These are phyloP conservation scores for Myriosclerotinia curreyana DNA, from an alignment of 2,329 filamentous ascomycete species.

Conservation along the genomic window DNA sequence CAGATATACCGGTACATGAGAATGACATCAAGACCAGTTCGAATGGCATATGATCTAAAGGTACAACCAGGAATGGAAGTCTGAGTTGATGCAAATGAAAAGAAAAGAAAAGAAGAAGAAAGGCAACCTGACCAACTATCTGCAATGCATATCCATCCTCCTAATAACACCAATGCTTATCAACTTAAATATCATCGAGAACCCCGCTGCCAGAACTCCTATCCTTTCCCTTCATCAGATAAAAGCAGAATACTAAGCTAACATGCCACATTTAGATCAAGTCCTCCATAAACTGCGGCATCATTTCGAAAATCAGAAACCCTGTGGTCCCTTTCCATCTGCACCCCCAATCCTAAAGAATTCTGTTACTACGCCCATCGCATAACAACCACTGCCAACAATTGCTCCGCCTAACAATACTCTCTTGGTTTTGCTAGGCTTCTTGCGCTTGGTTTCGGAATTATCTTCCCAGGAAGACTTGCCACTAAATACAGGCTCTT, in stretches of 20 bases:
- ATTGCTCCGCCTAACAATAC: conserved; percentile 52
- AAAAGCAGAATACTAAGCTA: background rate
- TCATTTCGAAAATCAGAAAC: conserved; percentile 28
- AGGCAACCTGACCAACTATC: background rate
- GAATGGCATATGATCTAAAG: conserved; percentile 15
- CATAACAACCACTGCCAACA: conserved; percentile 56
- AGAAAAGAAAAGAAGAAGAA: background rate
- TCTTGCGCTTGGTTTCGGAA: conserved; percentile 38
- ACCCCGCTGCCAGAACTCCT: conserved; percentile 11
- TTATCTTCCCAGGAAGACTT: conserved; percentile 37
- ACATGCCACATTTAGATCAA: background rate
- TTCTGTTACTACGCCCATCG: conserved; percentile 56
- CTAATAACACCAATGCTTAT: conserved; percentile 19
- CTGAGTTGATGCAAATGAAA: conserved; percentile 5
- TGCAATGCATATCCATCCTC: conserved; percentile 15
- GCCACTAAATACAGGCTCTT: conserved; percentile 50
- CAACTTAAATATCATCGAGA: conserved; percentile 10
- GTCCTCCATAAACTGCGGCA: background rate
- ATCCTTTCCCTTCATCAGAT: background rate
- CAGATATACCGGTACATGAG: background rate
- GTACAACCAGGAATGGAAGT: conserved; percentile 5
- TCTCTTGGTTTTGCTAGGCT: conserved; percentile 47
- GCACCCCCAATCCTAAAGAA: conserved; percentile 51
- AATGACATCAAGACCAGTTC: conserved; percentile 3
- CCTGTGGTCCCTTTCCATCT: conserved; percentile 42